Percentiles rank a stretch among this genome's conserved stretches.
Evolutionary conservation across 208 protist species (phyloP).

Genomic region (Porcisia deanei): DNA sequence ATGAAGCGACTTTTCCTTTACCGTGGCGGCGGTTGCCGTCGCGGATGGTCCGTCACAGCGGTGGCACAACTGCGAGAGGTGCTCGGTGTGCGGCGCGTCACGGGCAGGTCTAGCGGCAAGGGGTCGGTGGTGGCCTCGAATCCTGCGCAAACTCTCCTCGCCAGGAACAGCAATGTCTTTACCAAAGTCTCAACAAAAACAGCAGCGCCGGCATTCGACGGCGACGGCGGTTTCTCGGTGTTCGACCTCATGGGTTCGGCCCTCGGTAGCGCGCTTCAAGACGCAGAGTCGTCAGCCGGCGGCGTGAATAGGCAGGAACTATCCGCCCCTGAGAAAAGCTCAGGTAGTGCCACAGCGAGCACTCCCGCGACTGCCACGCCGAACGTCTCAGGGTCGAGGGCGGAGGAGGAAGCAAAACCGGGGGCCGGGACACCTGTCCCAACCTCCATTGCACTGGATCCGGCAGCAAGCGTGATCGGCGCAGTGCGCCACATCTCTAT

Average conservation of each 20-base stretch:
- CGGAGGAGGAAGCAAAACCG: background rate
- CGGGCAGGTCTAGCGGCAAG: background rate
- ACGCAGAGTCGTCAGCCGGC: conserved; percentile 1
- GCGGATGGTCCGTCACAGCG: conserved; percentile 24
- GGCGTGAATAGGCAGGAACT: background rate
- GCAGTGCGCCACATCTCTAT: conserved; percentile 13
- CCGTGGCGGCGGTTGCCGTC: conserved; percentile 22
- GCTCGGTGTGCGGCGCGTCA: conserved; percentile 18
- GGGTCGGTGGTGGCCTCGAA: background rate
- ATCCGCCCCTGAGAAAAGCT: background rate
- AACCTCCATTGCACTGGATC: conserved; percentile 23
- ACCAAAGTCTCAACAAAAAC: background rate
- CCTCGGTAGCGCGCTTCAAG: conserved; percentile 8
- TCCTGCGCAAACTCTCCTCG: background rate
- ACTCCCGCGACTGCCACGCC: background rate
- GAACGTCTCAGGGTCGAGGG: background rate
- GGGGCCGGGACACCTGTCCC: background rate
- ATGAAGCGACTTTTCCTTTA: conserved; percentile 28
- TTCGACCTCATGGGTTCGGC: conserved; percentile 24
- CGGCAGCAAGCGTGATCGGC: conserved; percentile 9
- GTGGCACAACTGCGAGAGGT: conserved; percentile 26
- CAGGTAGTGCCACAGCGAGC: background rate
- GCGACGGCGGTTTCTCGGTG: conserved; percentile 20
- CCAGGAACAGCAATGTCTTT: conserved; percentile 1
- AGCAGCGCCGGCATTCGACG: background rate